These are phyloP conservation scores for Pestalotiopsis sp. DNA, from an alignment of 2,329 filamentous ascomycete species.

Conservation along the genomic window DNA sequence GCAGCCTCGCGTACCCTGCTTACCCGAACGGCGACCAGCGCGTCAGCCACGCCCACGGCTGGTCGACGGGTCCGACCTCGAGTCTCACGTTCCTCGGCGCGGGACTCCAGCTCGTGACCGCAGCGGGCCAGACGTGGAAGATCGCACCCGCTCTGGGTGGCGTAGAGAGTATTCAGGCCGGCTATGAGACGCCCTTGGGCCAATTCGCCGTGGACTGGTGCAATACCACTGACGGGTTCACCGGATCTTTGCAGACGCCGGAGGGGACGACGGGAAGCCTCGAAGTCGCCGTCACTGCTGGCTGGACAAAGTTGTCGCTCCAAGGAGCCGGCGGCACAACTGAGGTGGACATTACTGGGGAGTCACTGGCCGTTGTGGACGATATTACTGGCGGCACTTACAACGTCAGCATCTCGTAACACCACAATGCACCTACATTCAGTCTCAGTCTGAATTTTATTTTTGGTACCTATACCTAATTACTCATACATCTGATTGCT, in stretches of 20 bases:
- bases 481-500: too few relatives aligned
- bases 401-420: not conserved
- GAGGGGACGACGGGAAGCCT: not conserved
- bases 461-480: too few relatives aligned
- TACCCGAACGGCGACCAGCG: not conserved
- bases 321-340: not conserved
- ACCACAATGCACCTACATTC: too few relatives aligned
- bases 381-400: constrained; percentile 3
- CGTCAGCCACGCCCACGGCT: constrained; percentile 10
- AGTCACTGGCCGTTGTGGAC: not conserved
- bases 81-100: constrained; percentile 5
- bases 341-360: not conserved
- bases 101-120: not conserved
- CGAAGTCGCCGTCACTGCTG: not conserved
- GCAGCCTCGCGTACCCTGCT: not conserved
- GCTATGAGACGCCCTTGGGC: constrained; percentile 6
- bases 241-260: constrained; percentile 34
- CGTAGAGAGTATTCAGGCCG: not conserved
- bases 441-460: too few relatives aligned
- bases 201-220: constrained; percentile 23
- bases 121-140: constrained; percentile 9
- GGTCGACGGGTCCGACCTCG: constrained; percentile 4
- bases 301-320: not conserved
- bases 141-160: constrained; percentile 7
- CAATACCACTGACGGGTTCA: constrained; percentile 33